Evolutionary conservation across 495 filamentous ascomycete species (phyloP).

Genomic region (Penicillium simplicissimum): DNA sequence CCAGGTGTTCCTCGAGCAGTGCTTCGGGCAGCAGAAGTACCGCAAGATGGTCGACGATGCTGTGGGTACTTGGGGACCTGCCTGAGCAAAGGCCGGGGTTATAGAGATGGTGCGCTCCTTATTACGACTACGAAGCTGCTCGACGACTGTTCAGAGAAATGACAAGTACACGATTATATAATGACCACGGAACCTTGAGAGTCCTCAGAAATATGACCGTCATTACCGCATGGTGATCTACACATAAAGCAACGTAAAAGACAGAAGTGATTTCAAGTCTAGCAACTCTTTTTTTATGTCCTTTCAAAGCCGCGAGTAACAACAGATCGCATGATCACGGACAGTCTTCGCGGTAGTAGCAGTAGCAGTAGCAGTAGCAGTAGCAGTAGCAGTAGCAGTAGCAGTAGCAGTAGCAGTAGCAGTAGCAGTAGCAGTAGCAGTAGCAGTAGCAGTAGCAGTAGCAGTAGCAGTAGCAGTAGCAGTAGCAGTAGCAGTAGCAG

Average conservation of each 20-base stretch:
- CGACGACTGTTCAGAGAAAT: background rate
- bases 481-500: too few species aligned
- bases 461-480: too few species aligned
- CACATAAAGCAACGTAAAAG: background rate
- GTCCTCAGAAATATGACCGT: slow-evolving; percentile 1
- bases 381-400: too few species aligned
- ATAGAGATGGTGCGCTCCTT: background rate
- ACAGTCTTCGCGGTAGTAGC: background rate
- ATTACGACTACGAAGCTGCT: background rate
- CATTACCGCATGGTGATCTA: slow-evolving; percentile 11
- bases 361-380: too few species aligned
- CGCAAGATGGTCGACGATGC: slow-evolving; percentile 65
- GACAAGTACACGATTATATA: background rate
- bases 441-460: too few species aligned
- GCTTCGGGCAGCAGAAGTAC: slow-evolving; percentile 64
- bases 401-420: too few species aligned
- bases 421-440: too few species aligned
- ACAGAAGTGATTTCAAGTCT: slow-evolving; percentile 3
- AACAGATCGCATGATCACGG: background rate
- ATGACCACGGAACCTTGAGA: background rate
- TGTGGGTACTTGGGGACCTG: slow-evolving; percentile 38
- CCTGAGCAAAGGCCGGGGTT: background rate
- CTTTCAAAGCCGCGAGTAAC: background rate
- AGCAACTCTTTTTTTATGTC: slow-evolving; percentile 4
- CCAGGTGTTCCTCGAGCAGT: slow-evolving; percentile 63